Evolutionary conservation across 2,329 filamentous ascomycete species (phyloP).

Genomic region (Paracorniculantispora psalliotae): DNA sequence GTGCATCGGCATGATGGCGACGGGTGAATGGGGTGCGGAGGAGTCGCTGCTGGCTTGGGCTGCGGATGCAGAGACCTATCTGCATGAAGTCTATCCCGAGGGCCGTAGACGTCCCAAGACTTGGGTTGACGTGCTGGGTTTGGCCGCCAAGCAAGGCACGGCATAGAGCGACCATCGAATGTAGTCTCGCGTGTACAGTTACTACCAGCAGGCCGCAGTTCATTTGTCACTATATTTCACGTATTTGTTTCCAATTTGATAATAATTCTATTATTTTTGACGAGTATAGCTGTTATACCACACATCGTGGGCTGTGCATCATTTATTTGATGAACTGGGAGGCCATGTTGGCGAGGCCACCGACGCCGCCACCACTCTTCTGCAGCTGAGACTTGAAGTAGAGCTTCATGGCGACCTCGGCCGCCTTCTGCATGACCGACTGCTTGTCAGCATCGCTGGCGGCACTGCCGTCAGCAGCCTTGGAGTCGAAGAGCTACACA

Average conservation of each 20-base stretch:
- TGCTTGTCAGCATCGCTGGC: slow-evolving; percentile 67
- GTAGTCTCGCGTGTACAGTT: background rate
- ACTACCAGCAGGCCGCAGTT: background rate
- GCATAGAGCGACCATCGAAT: background rate
- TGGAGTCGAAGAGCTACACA: slow-evolving; percentile 54
- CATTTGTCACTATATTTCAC: background rate
- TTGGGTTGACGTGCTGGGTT: slow-evolving; percentile 54
- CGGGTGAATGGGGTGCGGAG: slow-evolving; percentile 63
- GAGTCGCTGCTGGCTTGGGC: slow-evolving; percentile 60
- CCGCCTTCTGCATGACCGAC: slow-evolving; percentile 71
- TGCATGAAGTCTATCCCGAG: slow-evolving; percentile 43
- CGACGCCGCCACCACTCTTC: slow-evolving; percentile 23
- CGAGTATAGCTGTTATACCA: background rate
- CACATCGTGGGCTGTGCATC: background rate
- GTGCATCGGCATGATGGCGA: slow-evolving; percentile 58
- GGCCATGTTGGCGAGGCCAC: slow-evolving; percentile 40
- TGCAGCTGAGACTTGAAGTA: slow-evolving; percentile 73
- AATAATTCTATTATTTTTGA: background rate
- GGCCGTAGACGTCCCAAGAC: slow-evolving; percentile 46
- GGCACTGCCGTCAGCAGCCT: slow-evolving; percentile 49
- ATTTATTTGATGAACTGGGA: slow-evolving; percentile 40
- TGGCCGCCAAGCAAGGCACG: slow-evolving; percentile 1
- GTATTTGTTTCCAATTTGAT: background rate
- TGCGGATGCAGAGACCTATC: slow-evolving; percentile 49
- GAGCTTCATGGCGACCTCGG: slow-evolving; percentile 85